These are phyloP conservation scores for Xylariaceae sp. DNA, from an alignment of 2,329 filamentous ascomycete species.

Conservation along the genomic window DNA sequence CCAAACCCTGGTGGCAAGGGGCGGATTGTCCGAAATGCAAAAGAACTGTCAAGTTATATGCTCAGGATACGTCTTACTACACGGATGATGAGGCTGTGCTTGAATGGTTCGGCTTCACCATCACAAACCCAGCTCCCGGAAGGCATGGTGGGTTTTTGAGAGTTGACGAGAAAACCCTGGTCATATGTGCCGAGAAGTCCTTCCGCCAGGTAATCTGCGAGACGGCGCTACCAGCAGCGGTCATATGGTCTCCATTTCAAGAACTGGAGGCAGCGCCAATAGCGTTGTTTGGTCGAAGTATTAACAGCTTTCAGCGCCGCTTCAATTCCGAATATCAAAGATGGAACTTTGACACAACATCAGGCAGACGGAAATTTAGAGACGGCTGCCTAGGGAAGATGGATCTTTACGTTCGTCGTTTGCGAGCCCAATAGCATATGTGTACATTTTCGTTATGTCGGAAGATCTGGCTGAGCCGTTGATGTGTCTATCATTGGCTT, in stretches of 20 bases:
- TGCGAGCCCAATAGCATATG: too few species aligned
- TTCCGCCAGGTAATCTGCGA: constrained; percentile 3
- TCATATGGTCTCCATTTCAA: neutral
- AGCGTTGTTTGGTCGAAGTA: too few species aligned
- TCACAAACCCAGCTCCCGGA: neutral
- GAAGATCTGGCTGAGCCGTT: too few species aligned
- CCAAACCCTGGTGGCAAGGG: neutral
- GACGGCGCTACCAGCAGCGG: constrained; percentile 2
- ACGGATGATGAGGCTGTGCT: neutral
- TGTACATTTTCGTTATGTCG: too few species aligned
- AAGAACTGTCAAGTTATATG: neutral
- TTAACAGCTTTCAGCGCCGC: too few species aligned
- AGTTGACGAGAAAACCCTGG: neutral
- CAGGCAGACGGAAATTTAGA: neutral
- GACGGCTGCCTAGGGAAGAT: neutral
- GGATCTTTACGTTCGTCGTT: neutral
- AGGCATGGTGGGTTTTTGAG: constrained; percentile 1
- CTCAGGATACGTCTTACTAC: neutral
- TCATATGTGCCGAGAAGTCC: neutral
- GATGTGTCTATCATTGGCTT: too few species aligned
- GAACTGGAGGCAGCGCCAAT: neutral
- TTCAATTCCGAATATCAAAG: neutral
- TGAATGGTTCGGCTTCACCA: neutral
- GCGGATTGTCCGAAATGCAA: neutral
- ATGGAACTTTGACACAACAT: neutral